Conservation (phyloP, 371 early-diverging fungal genomes). For the Actinomucor elegans region DNA sequence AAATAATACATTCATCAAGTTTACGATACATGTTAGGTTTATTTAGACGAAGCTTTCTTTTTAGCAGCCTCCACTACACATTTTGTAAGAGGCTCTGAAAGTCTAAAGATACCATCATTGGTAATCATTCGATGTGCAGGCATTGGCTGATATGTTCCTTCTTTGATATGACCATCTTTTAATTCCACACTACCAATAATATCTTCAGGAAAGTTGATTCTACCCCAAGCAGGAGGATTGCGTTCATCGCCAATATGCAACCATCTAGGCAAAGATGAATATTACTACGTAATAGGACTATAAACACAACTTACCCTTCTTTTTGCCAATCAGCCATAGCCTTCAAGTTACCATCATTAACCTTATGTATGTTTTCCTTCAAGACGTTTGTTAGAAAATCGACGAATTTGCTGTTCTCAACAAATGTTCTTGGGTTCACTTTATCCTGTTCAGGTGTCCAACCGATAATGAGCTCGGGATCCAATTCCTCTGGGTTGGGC, state of each 20-base stretch:
- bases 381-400: conserved; percentile 41
- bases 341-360: conserved; percentile 42
- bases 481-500: neutral
- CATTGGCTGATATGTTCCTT: conserved; percentile 69
- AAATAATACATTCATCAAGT: too few relatives aligned
- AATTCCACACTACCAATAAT: conserved; percentile 76
- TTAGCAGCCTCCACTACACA: conserved; percentile 30
- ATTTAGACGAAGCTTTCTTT: neutral
- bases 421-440: conserved; percentile 37
- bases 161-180: conserved; percentile 49
- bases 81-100: conserved; percentile 50
- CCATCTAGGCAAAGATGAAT: conserved; percentile 35
- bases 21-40: neutral
- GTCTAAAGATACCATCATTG: conserved; percentile 67
- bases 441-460: conserved; percentile 30
- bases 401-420: conserved; percentile 42
- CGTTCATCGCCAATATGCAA: conserved; percentile 62
- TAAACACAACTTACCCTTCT: conserved; percentile 41
- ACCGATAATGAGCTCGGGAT: conserved; percentile 39
- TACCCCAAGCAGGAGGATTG: conserved; percentile 67
- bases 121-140: conserved; percentile 81
- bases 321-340: conserved; percentile 56
- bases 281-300: neutral
- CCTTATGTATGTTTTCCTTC: conserved; percentile 35
- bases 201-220: conserved; percentile 79